phyloP scores from a whole-genome alignment of 768 basidiomycete species.

The Phallus indusiatus region DNA sequence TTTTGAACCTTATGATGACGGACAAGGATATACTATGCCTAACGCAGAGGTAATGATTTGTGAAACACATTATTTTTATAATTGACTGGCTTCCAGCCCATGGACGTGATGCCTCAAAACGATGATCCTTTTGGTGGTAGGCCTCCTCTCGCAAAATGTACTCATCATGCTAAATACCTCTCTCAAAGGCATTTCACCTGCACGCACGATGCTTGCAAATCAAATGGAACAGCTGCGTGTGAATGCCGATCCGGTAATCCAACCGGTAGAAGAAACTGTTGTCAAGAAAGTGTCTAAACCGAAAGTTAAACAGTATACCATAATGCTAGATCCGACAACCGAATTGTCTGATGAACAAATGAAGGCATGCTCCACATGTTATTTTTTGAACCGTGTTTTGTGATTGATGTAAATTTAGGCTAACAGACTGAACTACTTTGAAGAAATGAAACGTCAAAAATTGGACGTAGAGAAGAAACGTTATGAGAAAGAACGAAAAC shows the following conservation, averaged over 20 bases:
- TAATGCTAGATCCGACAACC: constrained; percentile 61
- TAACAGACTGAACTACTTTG: constrained; percentile 50
- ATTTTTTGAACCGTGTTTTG: background rate
- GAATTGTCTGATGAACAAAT: constrained; percentile 80
- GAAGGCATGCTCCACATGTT: constrained; percentile 34
- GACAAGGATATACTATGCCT: background rate
- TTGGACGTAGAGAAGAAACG: constrained; percentile 43
- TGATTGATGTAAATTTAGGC: background rate
- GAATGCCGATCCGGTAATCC: background rate
- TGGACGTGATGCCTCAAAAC: background rate
- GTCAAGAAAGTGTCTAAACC: background rate
- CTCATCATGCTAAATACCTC: background rate
- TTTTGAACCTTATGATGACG: background rate
- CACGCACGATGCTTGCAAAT: background rate
- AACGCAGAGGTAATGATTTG: background rate
- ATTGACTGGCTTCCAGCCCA: background rate
- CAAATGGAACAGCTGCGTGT: background rate
- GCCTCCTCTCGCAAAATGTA: background rate
- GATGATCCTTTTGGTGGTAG: background rate
- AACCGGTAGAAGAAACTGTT: background rate
- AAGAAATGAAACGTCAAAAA: constrained; percentile 47
- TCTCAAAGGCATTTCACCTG: background rate
- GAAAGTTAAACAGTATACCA: constrained; percentile 28
- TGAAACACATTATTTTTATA: background rate
- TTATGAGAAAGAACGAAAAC: constrained; percentile 44